A percentile compares a stretch with the other conserved stretches of the same genome.
These are phyloP conservation scores for Aspergillus tamarii DNA, from an alignment of 2,329 filamentous ascomycete species.

Conservation along the genomic window DNA sequence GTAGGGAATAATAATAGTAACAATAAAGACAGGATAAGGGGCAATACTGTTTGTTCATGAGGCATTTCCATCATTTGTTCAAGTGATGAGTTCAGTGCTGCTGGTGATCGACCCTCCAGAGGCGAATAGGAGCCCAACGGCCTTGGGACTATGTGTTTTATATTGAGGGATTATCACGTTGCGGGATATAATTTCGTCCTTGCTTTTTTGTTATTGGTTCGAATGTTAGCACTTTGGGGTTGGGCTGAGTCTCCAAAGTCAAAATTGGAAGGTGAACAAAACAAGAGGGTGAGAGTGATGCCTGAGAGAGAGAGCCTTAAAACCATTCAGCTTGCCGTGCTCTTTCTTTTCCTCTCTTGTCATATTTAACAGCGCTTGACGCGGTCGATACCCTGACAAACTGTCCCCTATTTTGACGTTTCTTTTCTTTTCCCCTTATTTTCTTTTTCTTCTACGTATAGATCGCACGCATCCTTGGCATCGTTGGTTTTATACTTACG, in stretches of 20 bases:
- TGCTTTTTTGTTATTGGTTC: not conserved
- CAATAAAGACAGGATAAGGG: not conserved
- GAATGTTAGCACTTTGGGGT: not conserved
- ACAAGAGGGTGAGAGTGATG: not conserved
- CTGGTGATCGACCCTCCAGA: not conserved
- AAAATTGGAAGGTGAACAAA: not conserved
- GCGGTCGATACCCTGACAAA: not conserved
- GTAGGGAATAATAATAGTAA: not conserved
- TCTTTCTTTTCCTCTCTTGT: not conserved
- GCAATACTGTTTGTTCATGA: not conserved
- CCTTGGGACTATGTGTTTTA: not conserved
- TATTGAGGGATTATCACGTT: constrained; percentile 1
- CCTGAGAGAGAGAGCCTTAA: not conserved
- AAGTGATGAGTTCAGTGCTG: not conserved
- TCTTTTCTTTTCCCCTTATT: not conserved
- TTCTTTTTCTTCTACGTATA: not conserved
- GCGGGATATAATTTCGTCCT: not conserved
- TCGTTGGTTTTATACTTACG: no score
- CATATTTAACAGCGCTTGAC: not conserved
- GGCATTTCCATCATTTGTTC: not conserved
- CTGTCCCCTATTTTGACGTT: not conserved
- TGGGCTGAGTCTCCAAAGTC: not conserved
- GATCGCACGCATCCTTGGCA: not conserved
- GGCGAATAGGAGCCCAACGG: not conserved
- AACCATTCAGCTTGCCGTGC: not conserved